Percentiles rank a stretch among this genome's conserved stretches.
Conservation (phyloP, 495 filamentous ascomycete genomes). For the Schizothecium vesticola region DNA sequence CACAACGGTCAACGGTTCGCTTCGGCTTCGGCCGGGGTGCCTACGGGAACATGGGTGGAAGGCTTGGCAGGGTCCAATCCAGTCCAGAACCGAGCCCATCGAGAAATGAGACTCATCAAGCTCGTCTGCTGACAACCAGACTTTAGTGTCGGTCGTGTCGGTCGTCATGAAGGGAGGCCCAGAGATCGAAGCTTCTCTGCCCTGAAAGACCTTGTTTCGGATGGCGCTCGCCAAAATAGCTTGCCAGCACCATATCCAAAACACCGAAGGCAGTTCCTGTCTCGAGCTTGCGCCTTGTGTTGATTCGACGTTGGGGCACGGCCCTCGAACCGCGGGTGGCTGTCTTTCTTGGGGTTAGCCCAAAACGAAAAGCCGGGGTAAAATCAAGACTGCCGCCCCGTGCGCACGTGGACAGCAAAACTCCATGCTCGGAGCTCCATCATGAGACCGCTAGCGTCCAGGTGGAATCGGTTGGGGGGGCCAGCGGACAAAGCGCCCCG, state of each 20-base stretch:
- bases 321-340: neutral
- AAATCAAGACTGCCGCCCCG: neutral
- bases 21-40: conserved; percentile 12
- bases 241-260: neutral
- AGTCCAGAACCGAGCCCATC: neutral
- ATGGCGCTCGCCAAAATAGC: neutral
- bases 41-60: conserved; percentile 5
- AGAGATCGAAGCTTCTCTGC: neutral
- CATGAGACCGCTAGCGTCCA: neutral
- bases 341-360: neutral
- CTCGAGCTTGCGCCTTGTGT: neutral
- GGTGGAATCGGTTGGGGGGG: neutral
- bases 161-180: neutral
- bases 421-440: neutral
- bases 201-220: neutral
- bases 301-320: neutral
- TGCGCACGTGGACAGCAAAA: neutral
- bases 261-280: neutral
- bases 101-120: neutral
- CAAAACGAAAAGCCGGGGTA: neutral
- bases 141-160: neutral
- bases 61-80: conserved; percentile 7
- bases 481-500: neutral
- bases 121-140: neutral
- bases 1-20: neutral